These are phyloP conservation scores for Amoeboaphelidium occidentale DNA, from an alignment of 371 early-diverging fungal species.

Conservation along the genomic window DNA sequence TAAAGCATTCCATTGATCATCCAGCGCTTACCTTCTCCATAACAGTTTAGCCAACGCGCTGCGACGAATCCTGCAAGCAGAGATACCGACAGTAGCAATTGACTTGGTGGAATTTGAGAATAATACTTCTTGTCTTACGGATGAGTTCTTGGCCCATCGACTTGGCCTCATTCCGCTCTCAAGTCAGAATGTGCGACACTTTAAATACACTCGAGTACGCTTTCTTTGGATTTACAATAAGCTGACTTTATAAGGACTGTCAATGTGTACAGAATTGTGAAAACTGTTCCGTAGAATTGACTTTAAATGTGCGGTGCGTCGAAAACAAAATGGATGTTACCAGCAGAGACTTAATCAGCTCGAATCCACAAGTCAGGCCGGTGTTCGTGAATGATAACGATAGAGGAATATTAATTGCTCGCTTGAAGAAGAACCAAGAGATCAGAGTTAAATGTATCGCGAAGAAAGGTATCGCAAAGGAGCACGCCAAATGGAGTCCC, in stretches of 20 bases:
- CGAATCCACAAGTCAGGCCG: constrained; percentile 48
- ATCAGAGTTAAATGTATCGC: constrained; percentile 44
- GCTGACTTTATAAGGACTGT: constrained; percentile 39
- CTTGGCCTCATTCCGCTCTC: constrained; percentile 90
- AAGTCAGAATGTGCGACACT: constrained; percentile 39
- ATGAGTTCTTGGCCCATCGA: constrained; percentile 96
- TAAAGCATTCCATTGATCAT: no score
- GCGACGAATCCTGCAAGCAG: constrained; percentile 85
- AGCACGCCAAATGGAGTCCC: constrained; percentile 97
- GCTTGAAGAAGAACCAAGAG: constrained; percentile 79
- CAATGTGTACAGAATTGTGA: constrained; percentile 65
- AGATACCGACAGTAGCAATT: constrained; percentile 98
- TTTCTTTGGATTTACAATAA: neutral
- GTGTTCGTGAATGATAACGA: constrained; percentile 40
- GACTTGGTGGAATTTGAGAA: constrained; percentile 87
- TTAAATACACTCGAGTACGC: constrained; percentile 55
- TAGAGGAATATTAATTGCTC: constrained; percentile 62
- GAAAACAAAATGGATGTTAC: constrained; percentile 53
- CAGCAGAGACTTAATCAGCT: constrained; percentile 48
- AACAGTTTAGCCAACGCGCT: constrained; percentile 69
- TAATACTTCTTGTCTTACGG: constrained; percentile 90
- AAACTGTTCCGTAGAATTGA: constrained; percentile 70
- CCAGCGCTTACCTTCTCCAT: no score
- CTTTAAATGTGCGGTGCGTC: constrained; percentile 53
- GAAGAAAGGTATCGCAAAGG: constrained; percentile 76